Conservation (phyloP, 2,329 filamentous ascomycete species). For the Diplodia scrobiculata region DNA sequence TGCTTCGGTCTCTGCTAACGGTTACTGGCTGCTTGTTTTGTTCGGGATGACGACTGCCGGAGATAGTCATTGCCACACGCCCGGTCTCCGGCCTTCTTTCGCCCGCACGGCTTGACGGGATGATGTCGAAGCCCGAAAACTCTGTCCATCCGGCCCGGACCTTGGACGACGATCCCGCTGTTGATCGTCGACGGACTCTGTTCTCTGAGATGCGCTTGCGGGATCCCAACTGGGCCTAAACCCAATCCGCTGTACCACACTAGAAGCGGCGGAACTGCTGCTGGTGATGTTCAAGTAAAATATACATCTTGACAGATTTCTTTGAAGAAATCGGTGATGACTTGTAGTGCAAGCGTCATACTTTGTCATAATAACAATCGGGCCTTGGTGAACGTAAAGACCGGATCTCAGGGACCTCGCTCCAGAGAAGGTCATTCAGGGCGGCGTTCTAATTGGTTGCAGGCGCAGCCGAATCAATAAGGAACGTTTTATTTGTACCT, state of each 20-base stretch:
- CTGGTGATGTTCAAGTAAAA: not conserved
- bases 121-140: conserved; percentile 8
- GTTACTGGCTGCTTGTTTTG: conserved; percentile 16
- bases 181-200: conserved; percentile 1
- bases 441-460: not conserved
- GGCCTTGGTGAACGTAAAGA: not conserved
- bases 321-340: not conserved
- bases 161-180: conserved; percentile 6
- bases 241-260: not conserved
- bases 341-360: not conserved
- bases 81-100: conserved; percentile 7
- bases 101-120: not conserved
- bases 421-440: not conserved
- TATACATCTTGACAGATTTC: not conserved
- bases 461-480: not conserved
- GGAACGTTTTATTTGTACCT: not conserved
- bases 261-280: not conserved
- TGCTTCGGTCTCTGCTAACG: conserved; percentile 16
- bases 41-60: conserved; percentile 11
- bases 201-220: not conserved
- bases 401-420: not conserved
- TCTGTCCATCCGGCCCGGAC: conserved; percentile 7
- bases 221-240: not conserved
- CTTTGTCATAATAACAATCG: not conserved
- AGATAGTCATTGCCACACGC: conserved; percentile 18